Evolutionary conservation across 2,329 filamentous ascomycete species (phyloP).

Genomic region (Epichloe aotearoae): DNA sequence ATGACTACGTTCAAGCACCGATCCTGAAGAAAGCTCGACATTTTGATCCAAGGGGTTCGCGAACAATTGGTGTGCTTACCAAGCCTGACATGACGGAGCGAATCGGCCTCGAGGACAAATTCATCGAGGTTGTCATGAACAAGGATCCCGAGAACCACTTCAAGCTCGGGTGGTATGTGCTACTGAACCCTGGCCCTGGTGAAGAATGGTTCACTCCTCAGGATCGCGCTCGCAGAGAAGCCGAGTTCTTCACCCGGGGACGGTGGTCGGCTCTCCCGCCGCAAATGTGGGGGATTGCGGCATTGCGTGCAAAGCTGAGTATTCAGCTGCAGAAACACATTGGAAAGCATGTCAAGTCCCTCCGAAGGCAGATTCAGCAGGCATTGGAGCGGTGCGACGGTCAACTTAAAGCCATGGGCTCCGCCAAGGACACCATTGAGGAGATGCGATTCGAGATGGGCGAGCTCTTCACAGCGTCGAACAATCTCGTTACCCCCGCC

Average conservation of each 20-base stretch:
- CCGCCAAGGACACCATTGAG: slow-evolving; percentile 36
- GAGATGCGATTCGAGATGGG: slow-evolving; percentile 42
- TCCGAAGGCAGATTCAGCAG: slow-evolving; percentile 37
- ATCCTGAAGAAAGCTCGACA: slow-evolving; percentile 37
- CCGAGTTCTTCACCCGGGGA: slow-evolving; percentile 35
- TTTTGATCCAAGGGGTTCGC: slow-evolving; percentile 34
- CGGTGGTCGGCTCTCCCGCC: slow-evolving; percentile 35
- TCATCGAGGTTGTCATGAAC: slow-evolving; percentile 38
- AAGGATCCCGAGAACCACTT: slow-evolving; percentile 36
- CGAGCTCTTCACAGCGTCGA: slow-evolving; percentile 37
- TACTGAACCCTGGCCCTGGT: slow-evolving; percentile 35
- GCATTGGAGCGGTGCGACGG: slow-evolving; percentile 34
- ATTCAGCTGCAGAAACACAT: slow-evolving; percentile 38
- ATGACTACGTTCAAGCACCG: slow-evolving; percentile 39
- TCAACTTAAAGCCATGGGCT: slow-evolving; percentile 36
- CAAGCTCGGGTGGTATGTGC: slow-evolving; percentile 37
- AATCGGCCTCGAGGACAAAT: slow-evolving; percentile 39
- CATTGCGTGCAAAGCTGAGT: slow-evolving; percentile 35
- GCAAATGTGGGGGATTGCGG: slow-evolving; percentile 30
- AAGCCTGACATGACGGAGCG: slow-evolving; percentile 40
- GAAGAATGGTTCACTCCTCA: slow-evolving; percentile 30
- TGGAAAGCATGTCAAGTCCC: slow-evolving; percentile 35
- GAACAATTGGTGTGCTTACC: slow-evolving; percentile 38
- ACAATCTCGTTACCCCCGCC: slow-evolving; percentile 39
- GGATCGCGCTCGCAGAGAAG: slow-evolving; percentile 29